Base-by-base conservation (phyloP, 768 basidiomycete species). In the Sutorius australiensis region DNA sequence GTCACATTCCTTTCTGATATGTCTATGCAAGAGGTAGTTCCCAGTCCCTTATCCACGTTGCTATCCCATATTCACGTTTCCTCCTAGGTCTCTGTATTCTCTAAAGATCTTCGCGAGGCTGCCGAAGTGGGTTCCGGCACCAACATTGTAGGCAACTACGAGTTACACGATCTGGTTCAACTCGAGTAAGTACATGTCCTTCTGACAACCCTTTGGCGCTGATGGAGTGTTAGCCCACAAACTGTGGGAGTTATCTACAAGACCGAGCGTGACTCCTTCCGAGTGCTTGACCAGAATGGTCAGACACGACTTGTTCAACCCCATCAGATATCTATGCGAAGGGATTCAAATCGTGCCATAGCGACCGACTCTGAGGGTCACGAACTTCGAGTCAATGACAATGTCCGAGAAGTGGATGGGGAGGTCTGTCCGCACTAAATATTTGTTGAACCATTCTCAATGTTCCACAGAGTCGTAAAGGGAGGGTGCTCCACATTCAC, bases 1-100 rank as follows among this genome's bases (percentile, higher is more conserved):
- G 90, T 98, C 14, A 98, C 95, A 1, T 94, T 98, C 74, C 72
- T 97, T 60, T 95, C 92, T n/a, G 97, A 98, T 67, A 90, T 98
- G 84, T 88, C 89, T 3, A 85, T 94, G 83, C 89, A 92, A 62
- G 95, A 98, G 83, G 94, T 92, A 54, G 46, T 73, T 60, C 10
- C 1, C 24, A 24, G 4, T 24, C 24, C n/a, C 41, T 3, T 47
- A 11, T 21, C 50, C 33, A 21, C 21, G 28, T 3, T 21, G 34
- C 27, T 24, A n/a, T 17, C 24, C 4, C 27, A 32, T 50, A 43
- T 45, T 57, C 49, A 61, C 45, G 16, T 30, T 24, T 48, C 27
- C 21, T 42, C 34, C 47, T 39, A 95, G 93, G 88, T 98, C 46
- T 93, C 92, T 27, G 95, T 97, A 3, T 99, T 99, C 73, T 89